Evolutionary conservation across 148 eudicot genomes (phyloP).

Genomic region (Vaccinium myrtillus): DNA sequence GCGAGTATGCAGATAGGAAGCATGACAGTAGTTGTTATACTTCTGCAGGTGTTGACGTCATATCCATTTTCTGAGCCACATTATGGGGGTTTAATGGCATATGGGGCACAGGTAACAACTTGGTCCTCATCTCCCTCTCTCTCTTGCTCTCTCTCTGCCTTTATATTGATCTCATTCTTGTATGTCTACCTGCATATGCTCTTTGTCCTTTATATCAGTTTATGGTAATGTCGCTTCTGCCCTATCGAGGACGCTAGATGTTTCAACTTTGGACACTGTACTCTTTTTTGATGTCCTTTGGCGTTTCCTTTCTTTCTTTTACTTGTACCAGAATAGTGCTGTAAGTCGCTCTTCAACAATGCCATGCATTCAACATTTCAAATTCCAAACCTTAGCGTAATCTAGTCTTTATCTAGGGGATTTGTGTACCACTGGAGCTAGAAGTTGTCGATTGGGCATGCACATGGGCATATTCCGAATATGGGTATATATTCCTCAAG

Average conservation of each 20-base stretch:
- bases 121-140: neutral
- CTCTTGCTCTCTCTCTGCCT: neutral
- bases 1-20: neutral
- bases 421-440: neutral
- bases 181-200: neutral
- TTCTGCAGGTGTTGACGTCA: conserved; percentile 56
- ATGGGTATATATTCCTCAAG: neutral
- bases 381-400: neutral
- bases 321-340: neutral
- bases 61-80: conserved; percentile 59
- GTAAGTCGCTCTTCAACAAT: neutral
- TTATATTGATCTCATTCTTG: neutral
- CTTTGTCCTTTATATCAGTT: neutral
- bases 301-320: neutral
- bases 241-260: neutral
- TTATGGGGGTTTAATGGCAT: conserved; percentile 60
- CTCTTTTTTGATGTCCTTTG: neutral
- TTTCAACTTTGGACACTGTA: neutral
- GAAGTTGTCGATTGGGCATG: conserved; percentile 3
- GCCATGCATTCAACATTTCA: neutral
- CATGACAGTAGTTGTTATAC: neutral
- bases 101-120: conserved; percentile 46
- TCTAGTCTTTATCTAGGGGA: neutral
- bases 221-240: neutral
- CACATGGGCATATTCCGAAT: neutral